phyloP scores from a whole-genome alignment of 1,284 basidiomycete species.

The Afroboletus lepidellus region DNA sequence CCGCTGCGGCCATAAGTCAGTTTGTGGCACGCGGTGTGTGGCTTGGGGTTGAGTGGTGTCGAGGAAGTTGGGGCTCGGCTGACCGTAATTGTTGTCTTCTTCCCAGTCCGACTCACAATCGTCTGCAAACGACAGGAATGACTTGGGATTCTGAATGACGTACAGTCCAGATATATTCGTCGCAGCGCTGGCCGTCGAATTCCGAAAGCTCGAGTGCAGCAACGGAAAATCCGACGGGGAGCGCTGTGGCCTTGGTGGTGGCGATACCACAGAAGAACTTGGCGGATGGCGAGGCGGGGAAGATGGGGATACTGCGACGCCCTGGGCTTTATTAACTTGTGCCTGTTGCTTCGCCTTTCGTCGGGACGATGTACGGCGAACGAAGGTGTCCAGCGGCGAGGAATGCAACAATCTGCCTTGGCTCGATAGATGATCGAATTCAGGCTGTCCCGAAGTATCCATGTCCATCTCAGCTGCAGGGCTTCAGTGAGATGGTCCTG shows the following conservation, averaged over 20 bases:
- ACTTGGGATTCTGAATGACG: slow-evolving; percentile 25
- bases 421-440: slow-evolving; percentile 20
- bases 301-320: slow-evolving; percentile 1
- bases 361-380: slow-evolving; percentile 40
- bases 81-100: slow-evolving; percentile 11
- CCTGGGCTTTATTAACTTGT: slow-evolving; percentile 1
- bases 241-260: slow-evolving; percentile 9
- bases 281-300: slow-evolving; percentile 9
- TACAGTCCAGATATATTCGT: slow-evolving; percentile 34
- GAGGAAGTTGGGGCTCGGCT: slow-evolving; percentile 3
- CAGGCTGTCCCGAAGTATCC: slow-evolving; percentile 9
- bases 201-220: slow-evolving; percentile 61
- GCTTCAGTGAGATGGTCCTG: slow-evolving; percentile 1
- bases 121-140: slow-evolving; percentile 27
- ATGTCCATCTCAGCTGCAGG: slow-evolving; percentile 17
- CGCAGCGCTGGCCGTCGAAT: slow-evolving; percentile 50
- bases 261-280: neutral
- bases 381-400: slow-evolving; percentile 44
- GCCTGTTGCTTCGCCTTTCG: slow-evolving; percentile 16
- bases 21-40: neutral
- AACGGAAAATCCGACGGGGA: slow-evolving; percentile 55
- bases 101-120: slow-evolving; percentile 23
- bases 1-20: slow-evolving; percentile 21
- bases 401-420: slow-evolving; percentile 25
- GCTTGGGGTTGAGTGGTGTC: neutral